Base-by-base conservation (phyloP, 2,329 filamentous ascomycete genomes). In the Aspergillus luchuensis region DNA sequence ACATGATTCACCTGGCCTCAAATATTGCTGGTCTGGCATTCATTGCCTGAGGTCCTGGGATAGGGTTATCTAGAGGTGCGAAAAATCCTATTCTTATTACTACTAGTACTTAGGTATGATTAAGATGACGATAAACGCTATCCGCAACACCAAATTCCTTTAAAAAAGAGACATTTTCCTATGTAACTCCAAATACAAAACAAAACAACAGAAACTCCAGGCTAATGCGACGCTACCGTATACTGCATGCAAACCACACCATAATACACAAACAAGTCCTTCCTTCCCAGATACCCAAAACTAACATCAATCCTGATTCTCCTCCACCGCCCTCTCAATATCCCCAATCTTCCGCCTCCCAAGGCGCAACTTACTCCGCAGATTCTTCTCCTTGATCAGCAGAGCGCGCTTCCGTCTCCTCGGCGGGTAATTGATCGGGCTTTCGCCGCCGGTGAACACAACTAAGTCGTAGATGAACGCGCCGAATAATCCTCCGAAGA, bases 351-450 rank as follows among this genome's bases (percentile, higher is more conserved):
- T 69, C 5, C 51, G 56, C 8, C 36, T 57, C 2, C 64, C 61
- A 5, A 67, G 21, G 2, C 54, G 55, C 36, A 67, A 53, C 28
- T 63, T 66, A 8, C 62, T 63, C 28, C 66, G 55, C 19, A 69
- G 13, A 25, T 72, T 70, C 33, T 63, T 58, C 43, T 60, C 49
- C 50, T 66, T 67, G 51, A 66, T 84, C 63, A 67, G 62, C 2
- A 70, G 61, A 3, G 73, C 76, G 8, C 77, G 70, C 66, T 72
- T 73, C 4, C 74, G 72, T 53, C 76, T 72, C 30, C 68, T 69
- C 0, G 79, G 79, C 4, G 79, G 76, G 72, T 84, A 77, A 47
- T 77, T 77, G n/a, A 77, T 60, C 1, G 73, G 75, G 54, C 68
- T 72, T 59, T 78, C 76, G 3, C 71, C 73, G 11, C 76, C 76